phyloP scores from a whole-genome alignment of 768 basidiomycete species.

The Dentipellis sp. region DNA sequence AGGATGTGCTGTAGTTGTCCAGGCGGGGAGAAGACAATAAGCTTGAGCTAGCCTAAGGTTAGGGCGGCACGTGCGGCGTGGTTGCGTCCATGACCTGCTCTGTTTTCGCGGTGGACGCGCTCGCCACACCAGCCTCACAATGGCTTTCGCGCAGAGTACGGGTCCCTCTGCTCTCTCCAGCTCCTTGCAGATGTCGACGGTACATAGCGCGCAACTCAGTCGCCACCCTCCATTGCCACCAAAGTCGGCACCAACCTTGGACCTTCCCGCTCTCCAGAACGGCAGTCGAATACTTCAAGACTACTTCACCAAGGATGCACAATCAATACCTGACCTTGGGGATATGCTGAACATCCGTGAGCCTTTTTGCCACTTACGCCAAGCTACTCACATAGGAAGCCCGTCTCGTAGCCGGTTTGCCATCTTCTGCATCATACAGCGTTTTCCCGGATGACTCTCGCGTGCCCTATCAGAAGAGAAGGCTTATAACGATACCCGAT shows the following conservation, averaged over 20 bases:
- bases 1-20: too few relatives aligned
- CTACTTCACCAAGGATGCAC: conserved; percentile 61
- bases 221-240: conserved; percentile 1
- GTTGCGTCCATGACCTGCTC: not conserved
- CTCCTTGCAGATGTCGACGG: not conserved
- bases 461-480: conserved; percentile 73
- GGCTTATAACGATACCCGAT: conserved; percentile 70
- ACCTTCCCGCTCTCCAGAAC: conserved; percentile 52
- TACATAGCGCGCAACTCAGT: not conserved
- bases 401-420: conserved; percentile 39
- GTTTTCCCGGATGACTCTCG: conserved; percentile 70
- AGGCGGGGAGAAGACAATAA: too few relatives aligned
- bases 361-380: not conserved
- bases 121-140: not conserved
- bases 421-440: conserved; percentile 71
- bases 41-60: not conserved
- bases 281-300: conserved; percentile 63
- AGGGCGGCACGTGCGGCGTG: not conserved
- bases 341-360: conserved; percentile 57
- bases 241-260: conserved; percentile 28
- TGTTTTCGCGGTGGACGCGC: not conserved
- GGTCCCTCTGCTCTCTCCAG: not conserved
- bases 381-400: not conserved
- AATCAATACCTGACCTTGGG: conserved; percentile 66
- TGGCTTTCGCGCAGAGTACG: not conserved